Conservation (phyloP, 352 stramenopile species). For the Globisporangium yorkense region DNA sequence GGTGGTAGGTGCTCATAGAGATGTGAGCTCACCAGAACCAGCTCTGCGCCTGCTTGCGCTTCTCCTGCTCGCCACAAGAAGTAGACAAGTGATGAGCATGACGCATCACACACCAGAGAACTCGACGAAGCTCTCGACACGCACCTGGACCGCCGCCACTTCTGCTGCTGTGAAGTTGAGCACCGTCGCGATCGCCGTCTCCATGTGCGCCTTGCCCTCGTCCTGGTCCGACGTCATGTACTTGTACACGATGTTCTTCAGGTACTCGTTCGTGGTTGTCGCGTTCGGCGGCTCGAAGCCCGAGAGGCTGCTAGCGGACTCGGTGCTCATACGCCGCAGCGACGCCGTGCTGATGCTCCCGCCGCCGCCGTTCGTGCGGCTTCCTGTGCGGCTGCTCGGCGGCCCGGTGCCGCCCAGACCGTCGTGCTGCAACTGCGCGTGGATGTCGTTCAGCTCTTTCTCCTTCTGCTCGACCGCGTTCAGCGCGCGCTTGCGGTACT, state of each 20-base stretch:
- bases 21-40: slow-evolving; percentile 15
- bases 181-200: slow-evolving; percentile 85
- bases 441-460: slow-evolving; percentile 65
- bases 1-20: neutral
- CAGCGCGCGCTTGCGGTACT: slow-evolving; percentile 71
- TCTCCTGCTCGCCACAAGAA: slow-evolving; percentile 5
- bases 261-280: slow-evolving; percentile 83
- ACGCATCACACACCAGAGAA: neutral
- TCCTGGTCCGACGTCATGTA: slow-evolving; percentile 87
- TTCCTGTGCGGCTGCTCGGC: slow-evolving; percentile 35
- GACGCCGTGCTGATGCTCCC: slow-evolving; percentile 16
- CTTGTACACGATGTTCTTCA: slow-evolving; percentile 90
- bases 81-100: neutral
- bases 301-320: slow-evolving; percentile 73
- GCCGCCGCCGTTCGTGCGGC: slow-evolving; percentile 19
- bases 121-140: neutral
- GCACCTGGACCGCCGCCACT: slow-evolving; percentile 49
- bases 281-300: slow-evolving; percentile 77
- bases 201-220: slow-evolving; percentile 85
- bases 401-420: slow-evolving; percentile 20
- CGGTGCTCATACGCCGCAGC: slow-evolving; percentile 68
- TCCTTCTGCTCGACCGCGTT: slow-evolving; percentile 82
- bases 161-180: slow-evolving; percentile 79
- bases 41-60: slow-evolving; percentile 14
- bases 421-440: slow-evolving; percentile 53